Base-by-base conservation (phyloP, 108 stramenopile species). In the Skeletonema grethae region DNA sequence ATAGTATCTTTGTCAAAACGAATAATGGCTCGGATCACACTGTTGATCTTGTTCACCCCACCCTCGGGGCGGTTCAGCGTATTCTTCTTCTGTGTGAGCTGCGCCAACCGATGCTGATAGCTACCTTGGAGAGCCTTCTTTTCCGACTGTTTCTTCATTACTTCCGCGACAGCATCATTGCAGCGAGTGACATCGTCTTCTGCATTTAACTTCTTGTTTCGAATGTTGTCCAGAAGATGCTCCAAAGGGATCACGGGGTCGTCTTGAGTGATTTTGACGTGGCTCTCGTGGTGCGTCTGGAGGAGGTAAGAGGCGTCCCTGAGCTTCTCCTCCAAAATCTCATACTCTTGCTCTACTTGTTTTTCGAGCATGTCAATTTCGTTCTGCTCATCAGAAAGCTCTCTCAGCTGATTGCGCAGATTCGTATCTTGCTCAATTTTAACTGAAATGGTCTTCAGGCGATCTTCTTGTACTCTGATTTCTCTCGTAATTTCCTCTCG, bases 401-500 rank as follows among this genome's bases (percentile, higher is more conserved):
- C 57, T 7, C 91, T 81, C 11, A 96, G 86, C 63, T 85, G 60
- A 8, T 83, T 69, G 8, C 92, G 79, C 7, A 82, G 80, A 31
- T 82, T 79, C 34, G 85, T 75, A 63, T 90, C 86, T 50, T 88
- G 85, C 48, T 92, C 88, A 41, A 69, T 61, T 46, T 65, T 72
- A 57, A 65, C 82, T 72, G 73, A 91, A 32, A 63, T 63, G 24
- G 68, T 86, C 82, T 82, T 82, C 24, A 85, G 63, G 60, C 88
- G 91, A 25, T 76, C 82, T 70, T 94, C 91, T 8, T 83, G 61
- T 15, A 84, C 84, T 6, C 80, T 78, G 62, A 96, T 90, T 72
- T 96, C 93, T 28, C 72, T 75, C 5, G 88, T 81, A 63, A 93
- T 96, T 24, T 92, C 77, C 12, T 60, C 69, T n/a, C 77, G 74